Percentiles rank a stretch among this genome's conserved stretches.
Evolutionary conservation across 78 protist species (phyloP).

Genomic region (Dictyostelium citrinum): DNA sequence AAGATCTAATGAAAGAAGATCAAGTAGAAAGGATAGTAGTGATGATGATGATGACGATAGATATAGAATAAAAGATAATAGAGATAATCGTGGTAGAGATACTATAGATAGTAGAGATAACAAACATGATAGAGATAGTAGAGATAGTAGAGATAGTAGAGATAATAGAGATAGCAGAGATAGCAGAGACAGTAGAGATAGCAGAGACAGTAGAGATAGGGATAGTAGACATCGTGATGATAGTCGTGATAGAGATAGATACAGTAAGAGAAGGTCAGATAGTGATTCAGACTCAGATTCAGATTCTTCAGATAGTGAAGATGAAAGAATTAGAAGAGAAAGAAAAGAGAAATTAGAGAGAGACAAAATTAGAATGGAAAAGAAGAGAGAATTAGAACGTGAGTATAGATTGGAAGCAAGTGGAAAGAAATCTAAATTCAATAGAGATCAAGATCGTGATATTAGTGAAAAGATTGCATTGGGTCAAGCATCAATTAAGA

Average conservation of each 20-base stretch:
- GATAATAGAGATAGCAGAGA: background rate
- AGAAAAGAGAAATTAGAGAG: conserved; percentile 63
- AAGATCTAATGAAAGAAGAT: background rate
- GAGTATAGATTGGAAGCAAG: conserved; percentile 69
- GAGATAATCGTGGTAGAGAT: background rate
- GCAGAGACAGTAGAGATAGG: background rate
- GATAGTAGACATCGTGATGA: background rate
- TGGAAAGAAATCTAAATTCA: conserved; percentile 60
- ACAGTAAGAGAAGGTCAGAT: background rate
- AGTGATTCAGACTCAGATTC: background rate
- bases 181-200: background rate
- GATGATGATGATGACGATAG: background rate
- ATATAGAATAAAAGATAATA: background rate
- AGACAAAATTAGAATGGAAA: conserved; percentile 78
- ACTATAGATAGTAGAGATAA: background rate
- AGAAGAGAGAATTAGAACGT: conserved; percentile 69
- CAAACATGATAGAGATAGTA: background rate
- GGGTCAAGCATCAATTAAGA: conserved; percentile 74
- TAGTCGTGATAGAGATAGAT: conserved; percentile 19
- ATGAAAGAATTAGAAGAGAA: background rate
- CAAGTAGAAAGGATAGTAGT: background rate
- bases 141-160: background rate
- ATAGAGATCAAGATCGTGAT: conserved; percentile 92
- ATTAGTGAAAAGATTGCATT: conserved; percentile 93
- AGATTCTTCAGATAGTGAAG: conserved; percentile 27